Conservation (phyloP, 345 rosid species). For the Chamaenerion angustifolium region DNA sequence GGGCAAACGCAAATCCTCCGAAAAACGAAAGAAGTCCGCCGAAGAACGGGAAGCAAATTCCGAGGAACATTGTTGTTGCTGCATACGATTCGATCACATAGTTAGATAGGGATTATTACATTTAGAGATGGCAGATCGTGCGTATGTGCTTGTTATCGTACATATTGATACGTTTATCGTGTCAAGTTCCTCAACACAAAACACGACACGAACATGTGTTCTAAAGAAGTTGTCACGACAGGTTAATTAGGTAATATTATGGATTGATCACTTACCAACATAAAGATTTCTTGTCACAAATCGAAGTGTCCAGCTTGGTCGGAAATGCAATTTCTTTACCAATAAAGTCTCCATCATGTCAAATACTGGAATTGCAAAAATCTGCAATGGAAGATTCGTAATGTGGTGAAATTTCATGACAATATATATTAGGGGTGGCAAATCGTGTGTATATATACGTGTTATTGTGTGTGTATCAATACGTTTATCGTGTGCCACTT, state of each 20-base stretch:
- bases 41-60: slow-evolving; percentile 61
- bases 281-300: slow-evolving; percentile 15
- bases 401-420: background rate
- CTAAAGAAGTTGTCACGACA: too few relatives aligned
- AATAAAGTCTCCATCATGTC: slow-evolving; percentile 24
- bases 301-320: slow-evolving; percentile 13
- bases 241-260: background rate
- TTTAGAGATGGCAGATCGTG: background rate
- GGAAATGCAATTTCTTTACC: slow-evolving; percentile 19
- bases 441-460: too few relatives aligned
- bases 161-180: too few relatives aligned
- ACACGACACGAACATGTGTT: too few relatives aligned
- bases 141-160: too few relatives aligned
- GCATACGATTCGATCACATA: slow-evolving; percentile 4
- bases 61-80: slow-evolving; percentile 68
- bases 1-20: slow-evolving; percentile 80
- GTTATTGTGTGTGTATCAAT: too few relatives aligned
- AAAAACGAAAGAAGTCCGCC: slow-evolving; percentile 50
- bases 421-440: too few relatives aligned
- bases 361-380: slow-evolving; percentile 28
- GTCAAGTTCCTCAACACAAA: too few relatives aligned
- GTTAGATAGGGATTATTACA: too few relatives aligned
- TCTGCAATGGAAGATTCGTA: slow-evolving; percentile 6
- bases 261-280: slow-evolving; percentile 19
- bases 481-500: too few relatives aligned